A percentile compares a stretch with the other conserved stretches of the same genome.
Conservation (phyloP, 208 protist species). For the Angomonas ambiguus region DNA sequence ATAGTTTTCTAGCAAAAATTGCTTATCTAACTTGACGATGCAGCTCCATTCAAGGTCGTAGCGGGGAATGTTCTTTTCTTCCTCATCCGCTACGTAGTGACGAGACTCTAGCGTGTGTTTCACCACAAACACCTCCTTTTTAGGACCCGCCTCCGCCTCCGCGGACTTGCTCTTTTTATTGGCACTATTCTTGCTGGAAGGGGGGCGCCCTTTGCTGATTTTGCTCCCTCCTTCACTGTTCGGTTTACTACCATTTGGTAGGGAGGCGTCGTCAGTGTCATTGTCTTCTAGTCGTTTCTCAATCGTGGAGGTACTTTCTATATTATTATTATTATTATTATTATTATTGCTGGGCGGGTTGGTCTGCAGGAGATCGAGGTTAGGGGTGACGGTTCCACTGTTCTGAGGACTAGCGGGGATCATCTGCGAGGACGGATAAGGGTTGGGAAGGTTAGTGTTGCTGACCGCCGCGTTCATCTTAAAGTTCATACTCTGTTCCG, state of each 20-base stretch:
- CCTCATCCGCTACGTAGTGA: constrained; percentile 42
- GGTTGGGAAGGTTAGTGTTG: not conserved
- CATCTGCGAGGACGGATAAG: not conserved
- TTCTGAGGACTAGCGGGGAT: not conserved
- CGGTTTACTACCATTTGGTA: no score
- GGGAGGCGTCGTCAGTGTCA: no score
- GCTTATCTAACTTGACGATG: constrained; percentile 37
- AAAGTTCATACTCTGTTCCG: not conserved
- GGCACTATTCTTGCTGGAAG: no score
- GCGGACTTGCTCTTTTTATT: not conserved
- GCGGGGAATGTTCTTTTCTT: constrained; percentile 25
- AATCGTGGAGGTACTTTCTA: no score
- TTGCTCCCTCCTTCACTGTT: no score
- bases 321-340: no score
- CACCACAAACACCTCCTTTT: constrained; percentile 34
- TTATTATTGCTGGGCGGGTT: no score
- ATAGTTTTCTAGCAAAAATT: constrained; percentile 16
- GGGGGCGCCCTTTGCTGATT: no score
- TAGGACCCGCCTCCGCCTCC: not conserved
- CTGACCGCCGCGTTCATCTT: no score
- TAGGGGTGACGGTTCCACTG: no score
- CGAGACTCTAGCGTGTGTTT: constrained; percentile 51
- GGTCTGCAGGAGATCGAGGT: no score
- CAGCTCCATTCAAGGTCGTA: constrained; percentile 61
- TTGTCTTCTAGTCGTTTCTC: no score